Conservation (phyloP, 1,284 basidiomycete genomes). For the Leccinum subspadiceum region DNA sequence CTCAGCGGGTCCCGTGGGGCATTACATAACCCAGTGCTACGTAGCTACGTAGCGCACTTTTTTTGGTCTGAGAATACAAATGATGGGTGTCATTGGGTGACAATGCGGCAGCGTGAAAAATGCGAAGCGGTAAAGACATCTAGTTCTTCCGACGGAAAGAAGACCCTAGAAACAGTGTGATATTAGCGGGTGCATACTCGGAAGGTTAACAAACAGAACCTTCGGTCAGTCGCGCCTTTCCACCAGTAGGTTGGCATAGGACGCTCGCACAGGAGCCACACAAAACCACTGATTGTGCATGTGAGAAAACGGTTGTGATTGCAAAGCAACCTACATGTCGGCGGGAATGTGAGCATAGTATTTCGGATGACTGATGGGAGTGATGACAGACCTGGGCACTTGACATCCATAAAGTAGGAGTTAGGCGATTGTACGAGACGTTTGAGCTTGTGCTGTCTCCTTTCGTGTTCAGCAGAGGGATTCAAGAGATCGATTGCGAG, state of each 20-base stretch:
- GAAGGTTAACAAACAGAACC: conserved; percentile 56
- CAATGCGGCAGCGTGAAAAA: not conserved
- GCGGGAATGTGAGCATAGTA: conserved; percentile 9
- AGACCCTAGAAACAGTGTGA: conserved; percentile 52
- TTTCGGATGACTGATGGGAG: conserved; percentile 9
- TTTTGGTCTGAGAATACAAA: conserved; percentile 19
- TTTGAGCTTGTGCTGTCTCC: conserved; percentile 97
- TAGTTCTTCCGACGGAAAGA: conserved; percentile 88
- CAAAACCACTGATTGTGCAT: conserved; percentile 90
- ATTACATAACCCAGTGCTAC: conserved; percentile 11
- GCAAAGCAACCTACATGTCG: conserved; percentile 77
- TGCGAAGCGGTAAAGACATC: conserved; percentile 22
- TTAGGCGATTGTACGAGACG: conserved; percentile 97
- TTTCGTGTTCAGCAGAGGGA: conserved; percentile 87
- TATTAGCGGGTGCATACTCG: conserved; percentile 5
- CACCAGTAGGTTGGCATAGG: conserved; percentile 98
- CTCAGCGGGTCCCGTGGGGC: not conserved
- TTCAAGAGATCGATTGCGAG: conserved; percentile 98
- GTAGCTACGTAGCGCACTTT: conserved; percentile 1
- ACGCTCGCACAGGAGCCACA: conserved; percentile 94
- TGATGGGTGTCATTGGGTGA: conserved; percentile 1
- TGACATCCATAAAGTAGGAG: conserved; percentile 99
- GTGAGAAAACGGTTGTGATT: conserved; percentile 94
- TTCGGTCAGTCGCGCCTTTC: conserved; percentile 97
- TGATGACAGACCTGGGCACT: conserved; percentile 83